A percentile compares a stretch with the other conserved stretches of the same genome.
phyloP scores from a whole-genome alignment of 2,329 filamentous ascomycete species.

The Colletotrichum sp. region DNA sequence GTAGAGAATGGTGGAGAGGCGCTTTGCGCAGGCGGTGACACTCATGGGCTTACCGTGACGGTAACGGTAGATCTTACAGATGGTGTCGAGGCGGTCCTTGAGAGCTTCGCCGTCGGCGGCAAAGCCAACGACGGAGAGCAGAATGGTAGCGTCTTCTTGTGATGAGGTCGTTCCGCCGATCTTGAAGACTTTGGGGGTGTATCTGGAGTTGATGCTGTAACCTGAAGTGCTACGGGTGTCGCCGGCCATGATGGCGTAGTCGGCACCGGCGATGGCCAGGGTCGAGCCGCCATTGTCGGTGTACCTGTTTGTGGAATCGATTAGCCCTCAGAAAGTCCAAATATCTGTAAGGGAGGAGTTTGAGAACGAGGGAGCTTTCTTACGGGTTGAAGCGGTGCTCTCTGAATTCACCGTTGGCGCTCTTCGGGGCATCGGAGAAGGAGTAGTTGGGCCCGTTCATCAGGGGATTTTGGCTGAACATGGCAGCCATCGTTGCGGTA shows the following conservation, averaged over 20 bases:
- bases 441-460: constrained; percentile 75
- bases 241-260: constrained; percentile 96
- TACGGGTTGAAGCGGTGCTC: constrained; percentile 95
- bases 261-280: constrained; percentile 88
- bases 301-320: constrained; percentile 64
- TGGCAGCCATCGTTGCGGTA: constrained; percentile 59
- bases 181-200: constrained; percentile 94
- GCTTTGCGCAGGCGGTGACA: constrained; percentile 92
- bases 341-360: background rate
- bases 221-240: constrained; percentile 95
- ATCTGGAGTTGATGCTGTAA: constrained; percentile 99
- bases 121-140: constrained; percentile 94
- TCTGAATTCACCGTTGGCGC: constrained; percentile 58
- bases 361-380: constrained; percentile 34
- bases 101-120: constrained; percentile 93
- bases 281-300: constrained; percentile 98
- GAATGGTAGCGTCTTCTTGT: constrained; percentile 83
- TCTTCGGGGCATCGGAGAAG: constrained; percentile 65
- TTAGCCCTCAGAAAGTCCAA: background rate
- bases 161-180: constrained; percentile 90
- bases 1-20: constrained; percentile 94
- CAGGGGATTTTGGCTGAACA: constrained; percentile 74
- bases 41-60: constrained; percentile 97
- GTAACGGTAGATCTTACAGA: constrained; percentile 99
- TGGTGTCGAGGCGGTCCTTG: constrained; percentile 89